Conservation (phyloP, 1,284 basidiomycete genomes). For the Sporisorium graminicola region DNA sequence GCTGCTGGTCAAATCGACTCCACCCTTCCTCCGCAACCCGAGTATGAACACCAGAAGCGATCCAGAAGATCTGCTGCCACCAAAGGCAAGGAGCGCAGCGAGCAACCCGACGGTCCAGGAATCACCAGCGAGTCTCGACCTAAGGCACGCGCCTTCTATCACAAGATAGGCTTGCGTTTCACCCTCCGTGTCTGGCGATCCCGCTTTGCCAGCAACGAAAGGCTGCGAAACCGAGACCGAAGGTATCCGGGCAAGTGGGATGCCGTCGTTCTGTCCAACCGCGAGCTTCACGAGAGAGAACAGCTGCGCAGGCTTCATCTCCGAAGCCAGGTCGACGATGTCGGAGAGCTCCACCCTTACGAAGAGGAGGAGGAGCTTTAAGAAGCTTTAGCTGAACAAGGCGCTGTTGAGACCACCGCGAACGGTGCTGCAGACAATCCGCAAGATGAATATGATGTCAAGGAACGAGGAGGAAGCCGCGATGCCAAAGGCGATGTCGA, state of each 20-base stretch:
- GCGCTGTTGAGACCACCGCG: not conserved
- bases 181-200: conserved; percentile 61
- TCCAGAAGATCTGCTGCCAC: conserved; percentile 33
- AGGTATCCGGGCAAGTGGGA: conserved; percentile 63
- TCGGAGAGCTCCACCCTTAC: conserved; percentile 54
- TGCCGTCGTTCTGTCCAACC: conserved; percentile 52
- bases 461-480: not conserved
- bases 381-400: conserved; percentile 13
- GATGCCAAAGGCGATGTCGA: conserved; percentile 27
- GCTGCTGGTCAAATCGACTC: conserved; percentile 25
- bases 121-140: conserved; percentile 26
- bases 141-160: conserved; percentile 61
- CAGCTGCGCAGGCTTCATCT: conserved; percentile 38
- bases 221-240: conserved; percentile 47
- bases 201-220: conserved; percentile 52
- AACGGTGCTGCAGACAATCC: conserved; percentile 15
- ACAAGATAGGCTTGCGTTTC: conserved; percentile 64
- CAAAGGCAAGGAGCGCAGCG: conserved; percentile 53
- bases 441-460: conserved; percentile 1
- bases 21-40: conserved; percentile 56
- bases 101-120: conserved; percentile 29
- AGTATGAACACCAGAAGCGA: conserved; percentile 50
- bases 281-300: conserved; percentile 52
- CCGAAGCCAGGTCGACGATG: conserved; percentile 53
- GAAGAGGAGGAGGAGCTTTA: conserved; percentile 50